These are phyloP conservation scores for Cryptococcus wingfieldii DNA, from an alignment of 1,284 basidiomycete species.

Conservation along the genomic window DNA sequence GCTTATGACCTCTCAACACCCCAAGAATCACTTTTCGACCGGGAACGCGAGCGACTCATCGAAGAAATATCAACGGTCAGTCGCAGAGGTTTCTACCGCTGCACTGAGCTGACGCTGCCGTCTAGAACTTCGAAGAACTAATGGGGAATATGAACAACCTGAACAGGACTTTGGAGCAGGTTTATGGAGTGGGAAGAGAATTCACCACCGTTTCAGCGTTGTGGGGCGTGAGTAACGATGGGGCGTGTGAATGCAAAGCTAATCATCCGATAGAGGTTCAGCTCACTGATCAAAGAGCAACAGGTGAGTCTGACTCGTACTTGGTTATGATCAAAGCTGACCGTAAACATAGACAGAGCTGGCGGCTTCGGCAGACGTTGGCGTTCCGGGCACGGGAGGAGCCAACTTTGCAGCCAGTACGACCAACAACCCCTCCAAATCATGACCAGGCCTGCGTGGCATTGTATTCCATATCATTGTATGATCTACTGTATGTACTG, in stretches of 20 bases:
- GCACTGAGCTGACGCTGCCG: neutral
- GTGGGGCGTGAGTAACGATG: conserved; percentile 57
- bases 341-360: conserved; percentile 18
- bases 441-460: neutral
- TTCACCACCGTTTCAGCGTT: conserved; percentile 83
- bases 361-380: conserved; percentile 28
- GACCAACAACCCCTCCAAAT: neutral
- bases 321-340: neutral
- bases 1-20: conserved; percentile 11
- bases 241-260: neutral
- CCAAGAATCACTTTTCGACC: conserved; percentile 41
- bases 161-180: conserved; percentile 88
- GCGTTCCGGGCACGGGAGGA: conserved; percentile 44
- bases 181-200: conserved; percentile 84
- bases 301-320: conserved; percentile 23
- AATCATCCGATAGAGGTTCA: conserved; percentile 29
- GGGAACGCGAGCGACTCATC: conserved; percentile 43
- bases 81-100: neutral
- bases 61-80: conserved; percentile 46
- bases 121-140: conserved; percentile 82
- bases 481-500: too few species aligned
- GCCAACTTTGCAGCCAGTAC: conserved; percentile 25
- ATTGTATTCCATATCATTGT: too few species aligned
- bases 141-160: conserved; percentile 80
- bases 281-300: conserved; percentile 38